Evolutionary conservation across 495 filamentous ascomycete species (phyloP).

Genomic region (Cercophora newfieldiana): DNA sequence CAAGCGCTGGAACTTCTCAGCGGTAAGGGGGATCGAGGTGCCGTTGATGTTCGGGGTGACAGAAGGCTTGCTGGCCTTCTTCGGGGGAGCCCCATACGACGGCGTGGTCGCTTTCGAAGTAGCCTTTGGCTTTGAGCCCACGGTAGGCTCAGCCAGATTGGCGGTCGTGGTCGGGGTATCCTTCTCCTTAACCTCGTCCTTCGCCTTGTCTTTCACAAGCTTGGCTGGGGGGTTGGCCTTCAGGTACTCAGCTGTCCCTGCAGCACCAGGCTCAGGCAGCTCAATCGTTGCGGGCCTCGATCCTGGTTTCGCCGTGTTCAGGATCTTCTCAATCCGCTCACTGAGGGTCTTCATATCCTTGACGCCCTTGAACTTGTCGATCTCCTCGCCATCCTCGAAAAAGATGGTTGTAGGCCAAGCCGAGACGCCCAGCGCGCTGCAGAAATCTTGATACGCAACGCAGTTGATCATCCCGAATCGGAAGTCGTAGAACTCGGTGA

Average conservation of each 20-base stretch:
- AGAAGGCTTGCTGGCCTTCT: slow-evolving; percentile 47
- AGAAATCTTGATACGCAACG: slow-evolving; percentile 73
- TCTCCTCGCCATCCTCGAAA: slow-evolving; percentile 74
- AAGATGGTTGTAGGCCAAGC: slow-evolving; percentile 75
- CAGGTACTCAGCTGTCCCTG: slow-evolving; percentile 14
- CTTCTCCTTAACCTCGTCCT: slow-evolving; percentile 40
- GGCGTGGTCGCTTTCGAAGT: not conserved
- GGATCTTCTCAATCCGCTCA: slow-evolving; percentile 68
- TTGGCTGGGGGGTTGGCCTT: slow-evolving; percentile 1
- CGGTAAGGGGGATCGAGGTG: slow-evolving; percentile 69
- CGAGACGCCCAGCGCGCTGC: slow-evolving; percentile 60
- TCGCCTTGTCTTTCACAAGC: slow-evolving; percentile 29
- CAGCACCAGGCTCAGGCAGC: slow-evolving; percentile 44
- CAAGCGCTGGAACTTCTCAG: slow-evolving; percentile 80
- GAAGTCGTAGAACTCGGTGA: slow-evolving; percentile 81
- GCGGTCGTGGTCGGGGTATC: slow-evolving; percentile 3
- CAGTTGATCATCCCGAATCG: slow-evolving; percentile 87
- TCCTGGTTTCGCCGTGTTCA: slow-evolving; percentile 78
- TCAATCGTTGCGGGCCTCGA: slow-evolving; percentile 60
- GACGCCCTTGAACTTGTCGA: slow-evolving; percentile 60
- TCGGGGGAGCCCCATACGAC: slow-evolving; percentile 15
- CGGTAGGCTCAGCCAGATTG: slow-evolving; percentile 12
- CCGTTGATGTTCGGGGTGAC: slow-evolving; percentile 71
- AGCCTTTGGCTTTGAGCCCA: slow-evolving; percentile 16
- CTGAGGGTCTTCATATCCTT: slow-evolving; percentile 63